Percentiles rank a stretch among this genome's conserved stretches.
phyloP scores from a whole-genome alignment of 1,284 basidiomycete genomes.

The Pseudozyma sp. region DNA sequence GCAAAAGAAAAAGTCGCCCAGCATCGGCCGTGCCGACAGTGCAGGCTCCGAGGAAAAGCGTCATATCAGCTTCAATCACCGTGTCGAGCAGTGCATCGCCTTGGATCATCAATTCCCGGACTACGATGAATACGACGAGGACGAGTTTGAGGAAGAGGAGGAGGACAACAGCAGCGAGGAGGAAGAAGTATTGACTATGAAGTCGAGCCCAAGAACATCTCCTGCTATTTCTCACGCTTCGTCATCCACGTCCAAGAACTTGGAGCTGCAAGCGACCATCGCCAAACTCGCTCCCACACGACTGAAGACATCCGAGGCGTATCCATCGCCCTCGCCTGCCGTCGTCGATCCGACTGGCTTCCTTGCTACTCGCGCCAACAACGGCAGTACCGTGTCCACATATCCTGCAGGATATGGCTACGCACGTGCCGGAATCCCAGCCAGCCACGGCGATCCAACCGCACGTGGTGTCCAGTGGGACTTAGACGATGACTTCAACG shows the following conservation, averaged over 20 bases:
- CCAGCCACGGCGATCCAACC: conserved; percentile 37
- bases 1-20: conserved; percentile 35
- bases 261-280: conserved; percentile 72
- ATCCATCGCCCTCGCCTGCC: conserved; percentile 71
- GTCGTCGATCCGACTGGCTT: conserved; percentile 75
- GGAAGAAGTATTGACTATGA: conserved; percentile 71
- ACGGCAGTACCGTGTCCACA: conserved; percentile 41
- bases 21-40: conserved; percentile 41
- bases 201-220: conserved; percentile 51
- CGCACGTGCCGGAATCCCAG: conserved; percentile 32
- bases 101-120: conserved; percentile 72
- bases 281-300: conserved; percentile 93
- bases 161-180: conserved; percentile 73
- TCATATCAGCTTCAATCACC: conserved; percentile 98
- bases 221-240: conserved; percentile 47
- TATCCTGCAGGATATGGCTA: conserved; percentile 47
- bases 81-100: conserved; percentile 97
- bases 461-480: conserved; percentile 62
- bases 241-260: conserved; percentile 27
- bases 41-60: conserved; percentile 71
- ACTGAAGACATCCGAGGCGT: conserved; percentile 78
- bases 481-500: conserved; percentile 72
- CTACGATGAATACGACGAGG: conserved; percentile 62
- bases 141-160: conserved; percentile 70
- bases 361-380: conserved; percentile 42